phyloP scores from a whole-genome alignment of 1,139 yeast genomes.

The Suhomyces atakaporum region DNA sequence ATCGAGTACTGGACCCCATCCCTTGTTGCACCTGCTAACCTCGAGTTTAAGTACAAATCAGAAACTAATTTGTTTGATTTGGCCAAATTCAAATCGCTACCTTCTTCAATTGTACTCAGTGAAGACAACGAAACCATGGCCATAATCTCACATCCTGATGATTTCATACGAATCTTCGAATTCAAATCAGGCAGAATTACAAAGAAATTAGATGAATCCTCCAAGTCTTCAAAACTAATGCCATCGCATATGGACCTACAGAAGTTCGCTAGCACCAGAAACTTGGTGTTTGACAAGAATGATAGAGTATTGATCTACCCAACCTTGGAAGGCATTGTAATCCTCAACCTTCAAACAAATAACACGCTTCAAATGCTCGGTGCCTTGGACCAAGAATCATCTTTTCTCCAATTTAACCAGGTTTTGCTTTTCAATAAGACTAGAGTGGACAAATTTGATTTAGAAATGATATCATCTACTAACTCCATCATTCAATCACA shows the following conservation, averaged over 20 bases:
- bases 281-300: constrained; percentile 34
- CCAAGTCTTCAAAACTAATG: constrained; percentile 23
- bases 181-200: constrained; percentile 36
- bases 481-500: constrained; percentile 38
- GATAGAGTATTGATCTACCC: constrained; percentile 36
- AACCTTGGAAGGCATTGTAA: constrained; percentile 35
- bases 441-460: constrained; percentile 21
- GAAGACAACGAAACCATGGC: constrained; percentile 29
- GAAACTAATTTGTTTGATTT: constrained; percentile 45
- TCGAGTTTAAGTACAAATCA: constrained; percentile 39
- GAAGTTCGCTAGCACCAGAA: constrained; percentile 15
- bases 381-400: constrained; percentile 24
- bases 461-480: constrained; percentile 39
- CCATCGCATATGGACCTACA: constrained; percentile 15
- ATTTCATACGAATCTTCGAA: constrained; percentile 34
- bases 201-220: constrained; percentile 21
- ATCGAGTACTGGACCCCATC: constrained; percentile 45
- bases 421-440: constrained; percentile 17
- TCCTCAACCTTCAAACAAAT: constrained; percentile 32
- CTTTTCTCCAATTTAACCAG: constrained; percentile 26
- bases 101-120: constrained; percentile 23
- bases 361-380: constrained; percentile 31
- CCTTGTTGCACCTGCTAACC: constrained; percentile 12
- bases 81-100: constrained; percentile 31
- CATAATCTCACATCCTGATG: constrained; percentile 30